Conservation (phyloP, 169 alveolate species). For the Fabrea salina region DNA sequence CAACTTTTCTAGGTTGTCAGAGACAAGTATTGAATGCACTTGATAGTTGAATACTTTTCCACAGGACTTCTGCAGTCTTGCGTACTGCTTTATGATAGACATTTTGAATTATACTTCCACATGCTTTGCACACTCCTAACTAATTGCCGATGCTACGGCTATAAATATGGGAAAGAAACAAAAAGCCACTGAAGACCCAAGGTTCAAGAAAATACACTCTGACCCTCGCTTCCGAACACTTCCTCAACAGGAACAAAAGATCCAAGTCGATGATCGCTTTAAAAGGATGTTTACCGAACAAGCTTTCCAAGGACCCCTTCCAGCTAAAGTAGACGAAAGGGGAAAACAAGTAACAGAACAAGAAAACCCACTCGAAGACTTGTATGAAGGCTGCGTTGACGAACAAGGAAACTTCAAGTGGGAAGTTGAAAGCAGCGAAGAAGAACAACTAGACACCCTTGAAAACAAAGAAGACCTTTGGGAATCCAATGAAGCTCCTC, state of each 20-base stretch:
- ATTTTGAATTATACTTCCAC: too few relatives aligned
- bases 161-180: not conserved
- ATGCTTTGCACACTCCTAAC: too few relatives aligned
- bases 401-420: conserved; percentile 32
- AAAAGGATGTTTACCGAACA: conserved; percentile 58
- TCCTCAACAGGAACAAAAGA: conserved; percentile 56
- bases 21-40: too few relatives aligned
- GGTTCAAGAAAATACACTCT: conserved; percentile 56
- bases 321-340: conserved; percentile 68
- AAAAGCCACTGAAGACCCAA: conserved; percentile 31
- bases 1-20: too few relatives aligned
- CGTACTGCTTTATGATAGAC: too few relatives aligned
- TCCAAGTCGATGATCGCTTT: conserved; percentile 69
- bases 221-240: conserved; percentile 72
- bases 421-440: conserved; percentile 39
- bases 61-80: too few relatives aligned
- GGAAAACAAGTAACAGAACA: conserved; percentile 56
- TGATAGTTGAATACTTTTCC: too few relatives aligned
- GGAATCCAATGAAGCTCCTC: conserved; percentile 38
- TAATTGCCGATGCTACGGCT: too few relatives aligned
- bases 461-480: conserved; percentile 40
- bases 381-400: conserved; percentile 33
- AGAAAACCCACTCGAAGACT: conserved; percentile 32
- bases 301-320: conserved; percentile 54
- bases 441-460: conserved; percentile 20